Conservation (phyloP, 2,329 filamentous ascomycete species). For the Teratosphaeria epicoccoides region DNA sequence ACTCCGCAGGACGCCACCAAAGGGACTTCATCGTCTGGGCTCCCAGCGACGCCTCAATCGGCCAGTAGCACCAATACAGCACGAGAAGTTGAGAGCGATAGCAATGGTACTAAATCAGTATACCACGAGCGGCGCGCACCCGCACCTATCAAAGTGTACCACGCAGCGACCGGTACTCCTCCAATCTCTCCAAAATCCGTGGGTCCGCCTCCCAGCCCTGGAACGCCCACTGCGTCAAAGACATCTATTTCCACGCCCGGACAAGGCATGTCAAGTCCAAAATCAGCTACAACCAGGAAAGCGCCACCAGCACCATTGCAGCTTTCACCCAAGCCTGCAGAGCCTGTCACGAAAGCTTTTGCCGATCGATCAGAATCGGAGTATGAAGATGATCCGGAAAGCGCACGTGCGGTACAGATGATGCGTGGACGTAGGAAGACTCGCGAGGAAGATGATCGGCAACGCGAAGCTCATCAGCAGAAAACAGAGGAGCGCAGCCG, state of each 20-base stretch:
- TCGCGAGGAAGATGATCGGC: constrained; percentile 73
- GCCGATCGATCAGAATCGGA: constrained; percentile 66
- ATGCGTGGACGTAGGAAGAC: constrained; percentile 67
- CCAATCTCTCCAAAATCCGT: constrained; percentile 13
- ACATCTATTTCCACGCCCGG: constrained; percentile 2
- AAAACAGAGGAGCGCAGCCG: constrained; percentile 56
- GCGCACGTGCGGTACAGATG: constrained; percentile 21
- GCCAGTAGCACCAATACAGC: constrained; percentile 10
- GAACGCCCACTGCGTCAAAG: not conserved
- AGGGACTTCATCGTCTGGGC: constrained; percentile 7
- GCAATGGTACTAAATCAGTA: not conserved
- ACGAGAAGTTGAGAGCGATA: constrained; percentile 9
- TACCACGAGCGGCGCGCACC: not conserved
- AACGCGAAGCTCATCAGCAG: constrained; percentile 59
- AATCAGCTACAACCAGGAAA: constrained; percentile 38
- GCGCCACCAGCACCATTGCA: constrained; percentile 76
- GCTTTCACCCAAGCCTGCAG: constrained; percentile 36
- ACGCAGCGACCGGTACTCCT: constrained; percentile 8
- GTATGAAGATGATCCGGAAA: constrained; percentile 62
- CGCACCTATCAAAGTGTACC: not conserved
- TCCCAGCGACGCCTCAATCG: constrained; percentile 15
- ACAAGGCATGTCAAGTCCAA: constrained; percentile 9
- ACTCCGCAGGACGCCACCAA: constrained; percentile 20
- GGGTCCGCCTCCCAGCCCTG: constrained; percentile 1
- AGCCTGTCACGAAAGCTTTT: constrained; percentile 22